Conservation (phyloP, 371 early-diverging fungal genomes). For the Mortierella sp. region DNA sequence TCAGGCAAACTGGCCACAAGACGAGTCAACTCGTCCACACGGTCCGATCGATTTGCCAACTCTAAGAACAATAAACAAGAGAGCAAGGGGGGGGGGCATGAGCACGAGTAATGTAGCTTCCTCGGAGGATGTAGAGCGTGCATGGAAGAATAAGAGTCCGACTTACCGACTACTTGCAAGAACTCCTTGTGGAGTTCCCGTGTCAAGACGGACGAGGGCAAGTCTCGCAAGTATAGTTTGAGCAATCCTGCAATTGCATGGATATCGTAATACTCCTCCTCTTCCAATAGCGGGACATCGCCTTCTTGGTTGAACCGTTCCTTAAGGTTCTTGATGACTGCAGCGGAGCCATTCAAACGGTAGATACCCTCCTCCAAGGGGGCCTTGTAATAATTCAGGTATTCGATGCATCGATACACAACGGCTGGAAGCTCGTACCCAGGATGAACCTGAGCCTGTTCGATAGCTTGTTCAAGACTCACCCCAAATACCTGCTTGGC, state of each 20-base stretch:
- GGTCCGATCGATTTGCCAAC: slow-evolving; percentile 72
- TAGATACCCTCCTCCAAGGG: slow-evolving; percentile 95
- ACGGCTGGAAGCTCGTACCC: slow-evolving; percentile 89
- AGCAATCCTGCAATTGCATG: slow-evolving; percentile 93
- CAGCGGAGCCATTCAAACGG: slow-evolving; percentile 86
- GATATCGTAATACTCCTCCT: slow-evolving; percentile 79
- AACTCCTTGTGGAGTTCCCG: slow-evolving; percentile 81
- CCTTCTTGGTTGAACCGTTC: slow-evolving; percentile 79
- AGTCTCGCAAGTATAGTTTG: slow-evolving; percentile 91
- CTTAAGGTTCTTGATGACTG: slow-evolving; percentile 75
- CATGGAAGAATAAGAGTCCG: no score
- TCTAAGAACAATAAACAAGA: slow-evolving; percentile 60
- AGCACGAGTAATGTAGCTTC: neutral
- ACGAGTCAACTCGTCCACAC: slow-evolving; percentile 80
- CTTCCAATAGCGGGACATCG: slow-evolving; percentile 57
- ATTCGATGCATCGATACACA: slow-evolving; percentile 95
- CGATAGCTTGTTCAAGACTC: slow-evolving; percentile 72
- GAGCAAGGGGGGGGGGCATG: neutral
- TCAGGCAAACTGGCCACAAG: slow-evolving; percentile 84
- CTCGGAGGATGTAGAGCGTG: no score
- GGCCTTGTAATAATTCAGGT: slow-evolving; percentile 84
- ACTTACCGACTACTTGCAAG: slow-evolving; percentile 73
- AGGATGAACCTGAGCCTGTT: slow-evolving; percentile 70
- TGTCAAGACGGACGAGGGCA: slow-evolving; percentile 89
- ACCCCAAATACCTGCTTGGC: slow-evolving; percentile 77